phyloP scores from a whole-genome alignment of 305 asterid genomes.

The Fraxinus velutina region DNA sequence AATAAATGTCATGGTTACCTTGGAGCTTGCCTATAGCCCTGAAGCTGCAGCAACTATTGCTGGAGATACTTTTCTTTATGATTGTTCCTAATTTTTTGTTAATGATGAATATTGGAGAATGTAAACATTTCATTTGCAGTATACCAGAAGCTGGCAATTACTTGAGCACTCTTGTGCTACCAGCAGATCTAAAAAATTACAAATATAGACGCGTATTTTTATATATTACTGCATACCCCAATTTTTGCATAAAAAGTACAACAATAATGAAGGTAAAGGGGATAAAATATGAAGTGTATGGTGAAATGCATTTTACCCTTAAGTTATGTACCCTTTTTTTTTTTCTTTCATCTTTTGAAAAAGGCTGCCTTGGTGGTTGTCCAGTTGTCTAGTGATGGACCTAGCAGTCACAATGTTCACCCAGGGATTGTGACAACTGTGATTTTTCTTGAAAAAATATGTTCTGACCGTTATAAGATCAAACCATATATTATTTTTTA shows the following conservation, averaged over 20 bases:
- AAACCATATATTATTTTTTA: not conserved
- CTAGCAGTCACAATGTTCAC: not conserved
- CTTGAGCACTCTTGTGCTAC: not conserved
- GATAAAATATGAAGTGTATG: not conserved
- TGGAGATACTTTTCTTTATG: not conserved
- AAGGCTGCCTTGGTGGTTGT: not conserved
- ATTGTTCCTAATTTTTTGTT: not conserved
- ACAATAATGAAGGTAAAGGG: not conserved
- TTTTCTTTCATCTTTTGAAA: not conserved
- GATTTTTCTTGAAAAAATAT: not conserved
- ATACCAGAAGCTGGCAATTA: not conserved
- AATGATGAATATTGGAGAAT: not conserved
- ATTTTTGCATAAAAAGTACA: not conserved
- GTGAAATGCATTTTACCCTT: not conserved
- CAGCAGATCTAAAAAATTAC: not conserved
- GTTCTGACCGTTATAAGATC: not conserved
- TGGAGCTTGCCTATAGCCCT: not conserved
- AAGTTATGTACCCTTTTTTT: not conserved
- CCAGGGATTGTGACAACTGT: not conserved
- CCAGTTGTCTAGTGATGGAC: conserved; percentile 1
- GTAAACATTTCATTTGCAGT: not conserved
- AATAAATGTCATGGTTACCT: not conserved
- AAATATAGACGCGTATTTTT: not conserved
- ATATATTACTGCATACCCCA: not conserved
- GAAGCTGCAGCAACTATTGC: not conserved